A percentile compares a stretch with the other conserved stretches of the same genome.
These are phyloP conservation scores for Bruguiera gymnorhiza DNA, from an alignment of 345 rosid genomes.

Conservation along the genomic window DNA sequence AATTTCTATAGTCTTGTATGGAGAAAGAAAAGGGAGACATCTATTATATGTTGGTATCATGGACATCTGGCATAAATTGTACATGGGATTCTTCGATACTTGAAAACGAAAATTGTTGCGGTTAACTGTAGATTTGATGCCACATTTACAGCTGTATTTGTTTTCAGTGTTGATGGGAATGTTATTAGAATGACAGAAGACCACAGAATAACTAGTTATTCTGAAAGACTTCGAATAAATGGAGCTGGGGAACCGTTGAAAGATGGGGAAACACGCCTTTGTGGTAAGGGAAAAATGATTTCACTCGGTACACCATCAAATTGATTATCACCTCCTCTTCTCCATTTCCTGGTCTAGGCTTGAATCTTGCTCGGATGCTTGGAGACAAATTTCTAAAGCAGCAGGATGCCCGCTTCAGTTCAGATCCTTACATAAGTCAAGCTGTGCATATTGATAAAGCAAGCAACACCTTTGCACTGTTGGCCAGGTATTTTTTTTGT, in stretches of 20 bases:
- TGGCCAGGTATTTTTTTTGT: constrained; percentile 69
- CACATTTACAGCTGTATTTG: constrained; percentile 15
- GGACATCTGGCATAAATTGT: too few species aligned
- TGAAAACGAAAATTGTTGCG: too few species aligned
- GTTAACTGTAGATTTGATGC: constrained; percentile 2
- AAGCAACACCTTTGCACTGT: constrained; percentile 56
- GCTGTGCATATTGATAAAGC: constrained; percentile 56
- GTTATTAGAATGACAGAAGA: constrained; percentile 86
- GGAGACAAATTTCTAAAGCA: constrained; percentile 95
- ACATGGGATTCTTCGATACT: too few species aligned
- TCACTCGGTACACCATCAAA: not conserved
- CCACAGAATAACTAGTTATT: constrained; percentile 67
- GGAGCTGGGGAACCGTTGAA: constrained; percentile 67
- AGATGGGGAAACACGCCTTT: constrained; percentile 76
- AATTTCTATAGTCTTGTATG: too few species aligned
- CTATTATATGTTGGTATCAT: too few species aligned
- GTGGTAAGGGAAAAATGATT: constrained; percentile 40
- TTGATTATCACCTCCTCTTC: not conserved
- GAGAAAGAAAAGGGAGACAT: too few species aligned
- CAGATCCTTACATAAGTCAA: constrained; percentile 82
- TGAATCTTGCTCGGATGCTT: constrained; percentile 94
- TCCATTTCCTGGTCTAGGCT: constrained; percentile 41
- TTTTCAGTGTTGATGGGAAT: constrained; percentile 69
- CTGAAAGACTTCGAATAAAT: constrained; percentile 68
- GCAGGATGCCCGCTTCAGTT: constrained; percentile 82